Percentiles rank a stretch among this genome's conserved stretches.
These are phyloP conservation scores for Glomus cerebriforme DNA, from an alignment of 192 early-diverging fungal genomes.

Conservation along the genomic window DNA sequence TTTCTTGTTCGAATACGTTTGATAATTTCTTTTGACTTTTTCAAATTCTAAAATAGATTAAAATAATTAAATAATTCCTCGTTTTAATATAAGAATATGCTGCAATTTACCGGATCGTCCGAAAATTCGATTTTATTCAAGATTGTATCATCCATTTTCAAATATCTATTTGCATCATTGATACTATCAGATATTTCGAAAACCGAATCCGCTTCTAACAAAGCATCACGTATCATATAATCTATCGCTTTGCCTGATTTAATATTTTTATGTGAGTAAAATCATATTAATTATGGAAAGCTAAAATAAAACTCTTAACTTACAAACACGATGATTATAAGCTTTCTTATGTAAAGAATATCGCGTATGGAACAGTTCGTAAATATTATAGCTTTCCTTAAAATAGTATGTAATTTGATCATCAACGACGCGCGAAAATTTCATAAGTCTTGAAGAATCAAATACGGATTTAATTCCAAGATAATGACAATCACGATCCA, in stretches of 20 bases:
- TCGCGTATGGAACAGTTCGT: constrained; percentile 82
- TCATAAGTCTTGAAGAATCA: constrained; percentile 68
- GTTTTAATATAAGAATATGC: too few species aligned
- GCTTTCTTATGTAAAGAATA: constrained; percentile 80
- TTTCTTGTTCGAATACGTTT: constrained; percentile 74
- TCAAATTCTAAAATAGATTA: constrained; percentile 46
- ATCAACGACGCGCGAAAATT: constrained; percentile 81
- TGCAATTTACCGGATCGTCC: constrained; percentile 23
- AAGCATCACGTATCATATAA: constrained; percentile 86
- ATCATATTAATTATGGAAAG: background rate
- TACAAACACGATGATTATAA: constrained; percentile 85
- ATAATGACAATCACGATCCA: constrained; percentile 81
- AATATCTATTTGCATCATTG: constrained; percentile 65
- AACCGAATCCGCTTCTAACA: constrained; percentile 77
- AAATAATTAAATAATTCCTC: too few species aligned
- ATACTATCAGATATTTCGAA: constrained; percentile 68
- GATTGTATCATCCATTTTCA: constrained; percentile 82
- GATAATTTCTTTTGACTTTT: constrained; percentile 67
- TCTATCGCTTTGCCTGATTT: constrained; percentile 67
- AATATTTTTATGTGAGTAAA: too few species aligned
- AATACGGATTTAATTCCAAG: constrained; percentile 58
- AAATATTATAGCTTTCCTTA: constrained; percentile 89
- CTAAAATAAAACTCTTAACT: constrained; percentile 27
- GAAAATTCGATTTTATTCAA: constrained; percentile 72
- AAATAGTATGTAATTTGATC: constrained; percentile 88